These are phyloP conservation scores for Cutaneotrichosporon sp. DNA, from an alignment of 1,284 basidiomycete genomes.

Conservation along the genomic window DNA sequence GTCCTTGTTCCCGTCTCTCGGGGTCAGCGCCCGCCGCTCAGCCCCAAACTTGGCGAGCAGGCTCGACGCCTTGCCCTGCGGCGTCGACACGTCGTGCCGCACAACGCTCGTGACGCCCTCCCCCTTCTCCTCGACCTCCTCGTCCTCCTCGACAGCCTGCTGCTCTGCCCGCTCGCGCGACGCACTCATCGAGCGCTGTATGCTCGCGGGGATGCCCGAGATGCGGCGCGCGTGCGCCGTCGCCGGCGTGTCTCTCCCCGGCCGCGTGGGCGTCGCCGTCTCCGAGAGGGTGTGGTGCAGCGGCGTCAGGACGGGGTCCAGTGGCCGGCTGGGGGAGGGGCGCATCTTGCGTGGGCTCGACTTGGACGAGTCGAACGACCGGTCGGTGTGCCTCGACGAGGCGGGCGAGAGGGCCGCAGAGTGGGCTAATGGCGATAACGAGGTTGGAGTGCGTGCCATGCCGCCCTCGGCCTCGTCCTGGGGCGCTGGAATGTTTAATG, in stretches of 20 bases:
- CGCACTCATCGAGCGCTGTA: slow-evolving; percentile 9
- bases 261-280: not conserved
- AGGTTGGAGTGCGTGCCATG: slow-evolving; percentile 6
- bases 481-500: slow-evolving; percentile 3
- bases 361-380: slow-evolving; percentile 9
- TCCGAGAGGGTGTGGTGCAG: slow-evolving; percentile 13
- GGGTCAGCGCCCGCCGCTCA: slow-evolving; percentile 12
- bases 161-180: not conserved
- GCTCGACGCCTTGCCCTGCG: slow-evolving; percentile 14
- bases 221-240: slow-evolving; percentile 21
- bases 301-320: slow-evolving; percentile 25
- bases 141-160: not conserved
- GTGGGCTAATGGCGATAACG: not conserved
- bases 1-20: slow-evolving; percentile 18
- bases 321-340: slow-evolving; percentile 6
- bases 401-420: slow-evolving; percentile 12
- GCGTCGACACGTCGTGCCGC: slow-evolving; percentile 26
- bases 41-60: slow-evolving; percentile 13
- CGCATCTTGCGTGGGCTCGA: slow-evolving; percentile 13
- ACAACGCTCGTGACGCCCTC: slow-evolving; percentile 2
- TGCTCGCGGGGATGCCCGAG: slow-evolving; percentile 18
- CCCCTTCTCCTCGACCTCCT: not conserved
- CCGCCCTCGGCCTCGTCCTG: not conserved
- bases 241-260: slow-evolving; percentile 17
- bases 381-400: slow-evolving; percentile 14